Percentiles rank a stretch among this genome's conserved stretches.
Conservation (phyloP, 2,329 filamentous ascomycete genomes). For the Leptographium lundbergii region DNA sequence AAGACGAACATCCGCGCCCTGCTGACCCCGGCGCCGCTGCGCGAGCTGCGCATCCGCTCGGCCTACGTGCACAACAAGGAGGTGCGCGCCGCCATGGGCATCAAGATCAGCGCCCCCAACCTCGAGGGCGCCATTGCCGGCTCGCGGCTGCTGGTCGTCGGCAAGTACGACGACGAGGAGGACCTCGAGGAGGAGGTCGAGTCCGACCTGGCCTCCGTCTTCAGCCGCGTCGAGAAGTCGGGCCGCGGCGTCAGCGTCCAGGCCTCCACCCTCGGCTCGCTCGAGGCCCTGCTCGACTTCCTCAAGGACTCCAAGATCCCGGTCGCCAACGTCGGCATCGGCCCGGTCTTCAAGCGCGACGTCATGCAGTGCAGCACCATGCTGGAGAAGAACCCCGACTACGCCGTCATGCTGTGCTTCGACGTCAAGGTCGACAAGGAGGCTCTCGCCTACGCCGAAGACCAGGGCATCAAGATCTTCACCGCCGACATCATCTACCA, state of each 20-base stretch:
- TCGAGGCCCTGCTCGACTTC: constrained; percentile 94
- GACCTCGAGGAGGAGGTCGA: constrained; percentile 96
- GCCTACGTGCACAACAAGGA: constrained; percentile 98
- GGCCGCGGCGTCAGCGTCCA: constrained; percentile 94
- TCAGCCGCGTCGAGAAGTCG: constrained; percentile 82
- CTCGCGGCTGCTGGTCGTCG: constrained; percentile 86
- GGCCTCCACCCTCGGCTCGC: constrained; percentile 89
- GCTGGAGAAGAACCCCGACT: constrained; percentile 90
- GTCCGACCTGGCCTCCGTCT: constrained; percentile 80
- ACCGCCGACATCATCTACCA: constrained; percentile 99
- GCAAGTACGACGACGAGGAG: constrained; percentile 90
- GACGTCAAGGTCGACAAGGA: constrained; percentile 99
- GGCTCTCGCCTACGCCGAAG: constrained; percentile 78
- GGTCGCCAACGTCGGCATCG: constrained; percentile 92
- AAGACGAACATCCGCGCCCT: constrained; percentile 90
- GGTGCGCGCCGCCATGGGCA: constrained; percentile 94
- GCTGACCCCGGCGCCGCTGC: constrained; percentile 82
- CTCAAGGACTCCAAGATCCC: constrained; percentile 92
- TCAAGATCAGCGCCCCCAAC: constrained; percentile 95
- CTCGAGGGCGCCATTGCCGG: constrained; percentile 94
- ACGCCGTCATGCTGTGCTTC: constrained; percentile 98
- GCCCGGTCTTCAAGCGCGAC: constrained; percentile 94
- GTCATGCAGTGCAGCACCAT: constrained; percentile 92
- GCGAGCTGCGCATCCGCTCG: constrained; percentile 89
- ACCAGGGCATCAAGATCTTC: constrained; percentile 94